Conservation (phyloP, 805 yeast species). For the Kluyveromyces nonfermentans region DNA sequence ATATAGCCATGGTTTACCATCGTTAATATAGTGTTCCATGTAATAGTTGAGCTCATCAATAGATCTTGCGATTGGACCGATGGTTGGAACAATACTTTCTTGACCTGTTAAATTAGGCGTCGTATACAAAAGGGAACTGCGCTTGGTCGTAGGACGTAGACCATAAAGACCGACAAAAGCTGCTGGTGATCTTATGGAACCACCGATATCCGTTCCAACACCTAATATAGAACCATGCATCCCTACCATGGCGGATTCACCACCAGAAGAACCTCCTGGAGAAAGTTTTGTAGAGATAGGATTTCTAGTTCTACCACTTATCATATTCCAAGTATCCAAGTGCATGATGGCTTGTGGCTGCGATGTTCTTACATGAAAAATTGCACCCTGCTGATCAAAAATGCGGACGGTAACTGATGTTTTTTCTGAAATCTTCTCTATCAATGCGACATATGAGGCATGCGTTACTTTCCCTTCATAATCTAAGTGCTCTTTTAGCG, state of each 20-base stretch:
- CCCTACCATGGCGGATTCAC: slow-evolving; percentile 57
- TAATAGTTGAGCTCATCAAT: slow-evolving; percentile 59
- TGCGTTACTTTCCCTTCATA: slow-evolving; percentile 45
- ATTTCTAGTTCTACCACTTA: slow-evolving; percentile 50
- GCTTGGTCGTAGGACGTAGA: slow-evolving; percentile 49
- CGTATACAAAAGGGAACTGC: slow-evolving; percentile 36
- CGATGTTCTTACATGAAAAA: slow-evolving; percentile 54
- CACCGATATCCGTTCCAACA: slow-evolving; percentile 65
- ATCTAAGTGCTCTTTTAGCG: slow-evolving; percentile 57
- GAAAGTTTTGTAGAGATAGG: slow-evolving; percentile 48
- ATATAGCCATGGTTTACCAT: slow-evolving; percentile 54
- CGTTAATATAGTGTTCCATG: slow-evolving; percentile 52
- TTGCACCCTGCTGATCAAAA: slow-evolving; percentile 45
- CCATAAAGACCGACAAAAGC: slow-evolving; percentile 56
- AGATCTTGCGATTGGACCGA: slow-evolving; percentile 59
- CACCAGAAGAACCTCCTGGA: slow-evolving; percentile 65
- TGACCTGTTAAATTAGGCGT: slow-evolving; percentile 52
- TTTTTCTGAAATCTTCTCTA: slow-evolving; percentile 38
- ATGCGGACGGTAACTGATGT: slow-evolving; percentile 40
- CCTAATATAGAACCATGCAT: slow-evolving; percentile 54
- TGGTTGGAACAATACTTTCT: slow-evolving; percentile 54
- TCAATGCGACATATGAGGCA: slow-evolving; percentile 48
- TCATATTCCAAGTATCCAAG: slow-evolving; percentile 50
- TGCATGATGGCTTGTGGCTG: slow-evolving; percentile 68
- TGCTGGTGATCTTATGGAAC: slow-evolving; percentile 59